These are phyloP conservation scores for Ustilago esculenta DNA, from an alignment of 1,284 basidiomycete genomes.

Conservation along the genomic window DNA sequence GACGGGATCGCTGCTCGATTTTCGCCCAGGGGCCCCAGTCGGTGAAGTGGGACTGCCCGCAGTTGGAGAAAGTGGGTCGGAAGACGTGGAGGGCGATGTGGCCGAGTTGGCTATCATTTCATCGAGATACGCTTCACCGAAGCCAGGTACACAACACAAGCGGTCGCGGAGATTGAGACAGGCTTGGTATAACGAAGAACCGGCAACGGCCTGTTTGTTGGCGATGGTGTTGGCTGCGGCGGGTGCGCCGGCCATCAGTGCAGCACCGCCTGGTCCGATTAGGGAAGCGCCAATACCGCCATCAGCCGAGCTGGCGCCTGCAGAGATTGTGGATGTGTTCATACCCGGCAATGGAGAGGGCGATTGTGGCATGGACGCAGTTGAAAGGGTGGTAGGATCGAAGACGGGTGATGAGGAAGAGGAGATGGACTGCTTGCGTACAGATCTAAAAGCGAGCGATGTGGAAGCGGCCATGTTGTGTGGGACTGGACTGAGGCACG, in stretches of 20 bases:
- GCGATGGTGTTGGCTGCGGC: conserved; percentile 58
- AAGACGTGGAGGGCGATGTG: conserved; percentile 16
- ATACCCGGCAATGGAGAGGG: conserved; percentile 31
- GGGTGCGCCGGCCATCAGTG: conserved; percentile 55
- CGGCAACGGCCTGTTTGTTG: conserved; percentile 59
- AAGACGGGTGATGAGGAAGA: conserved; percentile 31
- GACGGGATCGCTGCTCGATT: conserved; percentile 71
- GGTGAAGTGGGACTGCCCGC: conserved; percentile 30
- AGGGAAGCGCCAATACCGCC: conserved; percentile 55
- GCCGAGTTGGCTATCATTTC: conserved; percentile 26
- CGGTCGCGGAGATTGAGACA: conserved; percentile 67
- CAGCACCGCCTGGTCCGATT: conserved; percentile 52
- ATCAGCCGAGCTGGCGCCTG: conserved; percentile 40
- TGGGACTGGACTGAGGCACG: neutral
- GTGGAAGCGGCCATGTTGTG: conserved; percentile 41
- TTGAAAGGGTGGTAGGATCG: conserved; percentile 29
- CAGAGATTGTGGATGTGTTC: conserved; percentile 17
- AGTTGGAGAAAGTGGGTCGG: conserved; percentile 19
- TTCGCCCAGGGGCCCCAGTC: conserved; percentile 7
- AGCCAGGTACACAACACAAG: conserved; percentile 68
- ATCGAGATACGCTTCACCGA: conserved; percentile 58
- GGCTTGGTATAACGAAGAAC: conserved; percentile 68
- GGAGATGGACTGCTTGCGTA: conserved; percentile 45
- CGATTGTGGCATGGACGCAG: conserved; percentile 31
- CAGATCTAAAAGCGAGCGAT: conserved; percentile 41